phyloP scores from a whole-genome alignment of 2,329 filamentous ascomycete genomes.

The Fusarium floridanum region DNA sequence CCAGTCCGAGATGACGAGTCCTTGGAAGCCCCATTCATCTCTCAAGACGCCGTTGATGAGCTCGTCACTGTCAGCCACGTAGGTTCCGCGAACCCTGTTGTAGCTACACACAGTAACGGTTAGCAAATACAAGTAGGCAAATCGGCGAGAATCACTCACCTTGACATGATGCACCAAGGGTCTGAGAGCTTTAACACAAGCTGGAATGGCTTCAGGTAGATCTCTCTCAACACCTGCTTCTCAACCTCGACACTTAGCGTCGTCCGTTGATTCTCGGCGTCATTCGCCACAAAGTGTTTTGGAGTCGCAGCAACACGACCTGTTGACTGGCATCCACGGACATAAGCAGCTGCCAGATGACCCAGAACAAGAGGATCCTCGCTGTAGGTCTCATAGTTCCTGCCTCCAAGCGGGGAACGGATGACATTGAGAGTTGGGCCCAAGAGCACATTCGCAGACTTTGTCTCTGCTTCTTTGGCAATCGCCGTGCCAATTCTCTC shows the following conservation, averaged over 20 bases:
- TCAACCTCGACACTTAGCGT: neutral
- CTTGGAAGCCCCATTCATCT: neutral
- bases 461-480: neutral
- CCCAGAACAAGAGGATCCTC: neutral
- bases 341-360: neutral
- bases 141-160: neutral
- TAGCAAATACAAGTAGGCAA: neutral
- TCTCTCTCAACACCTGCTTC: neutral
- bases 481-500: neutral
- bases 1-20: neutral
- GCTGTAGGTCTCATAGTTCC: neutral
- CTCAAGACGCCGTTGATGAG: neutral
- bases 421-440: neutral
- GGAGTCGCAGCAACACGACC: neutral
- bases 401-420: neutral
- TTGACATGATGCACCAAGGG: neutral
- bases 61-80: neutral
- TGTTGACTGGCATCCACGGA: neutral
- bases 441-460: neutral
- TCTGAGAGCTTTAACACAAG: neutral
- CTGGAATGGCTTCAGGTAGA: constrained; percentile 1
- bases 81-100: neutral
- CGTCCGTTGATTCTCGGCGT: neutral
- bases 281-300: constrained; percentile 2
- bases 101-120: neutral